phyloP scores from a whole-genome alignment of 1,284 basidiomycete species.

The Marasmius tenuissimus region DNA sequence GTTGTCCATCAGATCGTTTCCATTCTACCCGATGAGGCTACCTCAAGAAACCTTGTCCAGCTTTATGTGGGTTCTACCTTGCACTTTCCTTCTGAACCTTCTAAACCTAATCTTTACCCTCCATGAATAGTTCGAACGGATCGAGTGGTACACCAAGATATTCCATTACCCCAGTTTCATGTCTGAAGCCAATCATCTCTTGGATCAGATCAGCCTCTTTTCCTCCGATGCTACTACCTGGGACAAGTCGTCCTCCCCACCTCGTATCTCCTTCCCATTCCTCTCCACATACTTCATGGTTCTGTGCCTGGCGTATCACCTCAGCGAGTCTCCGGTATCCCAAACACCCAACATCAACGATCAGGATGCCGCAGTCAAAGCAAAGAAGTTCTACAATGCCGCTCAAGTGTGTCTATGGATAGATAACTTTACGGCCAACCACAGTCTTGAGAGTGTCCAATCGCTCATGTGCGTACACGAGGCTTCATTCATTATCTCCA shows the following conservation, averaged over 20 bases:
- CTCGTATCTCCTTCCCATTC: conserved; percentile 14
- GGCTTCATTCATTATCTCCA: background rate
- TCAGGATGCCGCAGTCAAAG: conserved; percentile 12
- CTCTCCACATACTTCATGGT: conserved; percentile 24
- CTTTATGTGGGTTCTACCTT: conserved; percentile 14
- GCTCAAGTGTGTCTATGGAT: conserved; percentile 23
- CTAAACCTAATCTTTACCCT: background rate
- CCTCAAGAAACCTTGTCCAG: conserved; percentile 13
- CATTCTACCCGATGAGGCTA: conserved; percentile 10
- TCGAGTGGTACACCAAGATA: conserved; percentile 24
- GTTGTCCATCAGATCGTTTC: conserved; percentile 12
- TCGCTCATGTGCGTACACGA: conserved; percentile 19
- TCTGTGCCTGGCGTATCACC: conserved; percentile 21
- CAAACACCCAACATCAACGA: conserved; percentile 15
- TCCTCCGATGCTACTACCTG: background rate
- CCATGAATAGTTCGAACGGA: conserved; percentile 16
- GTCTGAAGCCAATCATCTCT: background rate
- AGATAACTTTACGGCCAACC: conserved; percentile 22
- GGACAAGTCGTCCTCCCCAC: background rate
- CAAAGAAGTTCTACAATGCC: conserved; percentile 22
- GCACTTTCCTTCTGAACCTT: background rate
- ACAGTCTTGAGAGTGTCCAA: conserved; percentile 22
- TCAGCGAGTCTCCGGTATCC: conserved; percentile 21
- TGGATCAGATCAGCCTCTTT: background rate
- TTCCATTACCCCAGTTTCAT: conserved; percentile 19